phyloP scores from a whole-genome alignment of 345 rosid genomes.

The Fremontodendron californicum region DNA sequence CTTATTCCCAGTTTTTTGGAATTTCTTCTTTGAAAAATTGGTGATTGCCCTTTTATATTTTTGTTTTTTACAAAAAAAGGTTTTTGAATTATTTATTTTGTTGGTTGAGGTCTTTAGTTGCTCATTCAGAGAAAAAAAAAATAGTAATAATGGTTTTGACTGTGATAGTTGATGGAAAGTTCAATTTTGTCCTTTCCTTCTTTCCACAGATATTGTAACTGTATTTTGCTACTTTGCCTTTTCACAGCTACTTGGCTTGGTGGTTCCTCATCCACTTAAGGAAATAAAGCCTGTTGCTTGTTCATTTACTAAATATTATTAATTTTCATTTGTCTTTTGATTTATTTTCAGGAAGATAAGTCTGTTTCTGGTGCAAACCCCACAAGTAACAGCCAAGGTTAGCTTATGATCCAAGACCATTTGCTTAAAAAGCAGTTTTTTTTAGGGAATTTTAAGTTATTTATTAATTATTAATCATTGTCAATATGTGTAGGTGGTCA shows the following conservation, averaged over 20 bases:
- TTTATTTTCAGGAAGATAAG: conserved; percentile 39
- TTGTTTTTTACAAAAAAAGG: not conserved
- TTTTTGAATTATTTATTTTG: not conserved
- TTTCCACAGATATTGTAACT: conserved; percentile 16
- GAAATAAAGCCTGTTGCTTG: conserved; percentile 14
- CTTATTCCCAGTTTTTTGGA: conserved; percentile 15
- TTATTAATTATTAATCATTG: not conserved
- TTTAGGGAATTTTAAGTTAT: conserved; percentile 1
- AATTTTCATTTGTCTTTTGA: not conserved
- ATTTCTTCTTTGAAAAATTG: conserved; percentile 13
- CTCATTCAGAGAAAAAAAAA: not conserved
- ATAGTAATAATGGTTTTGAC: conserved; percentile 22
- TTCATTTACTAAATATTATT: conserved; percentile 8
- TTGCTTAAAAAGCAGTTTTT: conserved; percentile 16
- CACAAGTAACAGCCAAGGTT: conserved; percentile 39
- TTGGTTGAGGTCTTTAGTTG: not conserved
- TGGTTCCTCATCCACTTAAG: conserved; percentile 11
- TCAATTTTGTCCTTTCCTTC: conserved; percentile 43
- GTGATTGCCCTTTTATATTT: not conserved
- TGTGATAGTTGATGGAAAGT: conserved; percentile 30
- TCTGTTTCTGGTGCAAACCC: conserved; percentile 31
- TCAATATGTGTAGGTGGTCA: conserved; percentile 22
- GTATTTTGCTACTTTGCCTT: conserved; percentile 22
- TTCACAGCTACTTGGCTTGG: conserved; percentile 22
- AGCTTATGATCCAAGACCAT: conserved; percentile 17